Evolutionary conservation across 2,329 filamentous ascomycete genomes (phyloP).

Genomic region (Aspergillus uvarum): DNA sequence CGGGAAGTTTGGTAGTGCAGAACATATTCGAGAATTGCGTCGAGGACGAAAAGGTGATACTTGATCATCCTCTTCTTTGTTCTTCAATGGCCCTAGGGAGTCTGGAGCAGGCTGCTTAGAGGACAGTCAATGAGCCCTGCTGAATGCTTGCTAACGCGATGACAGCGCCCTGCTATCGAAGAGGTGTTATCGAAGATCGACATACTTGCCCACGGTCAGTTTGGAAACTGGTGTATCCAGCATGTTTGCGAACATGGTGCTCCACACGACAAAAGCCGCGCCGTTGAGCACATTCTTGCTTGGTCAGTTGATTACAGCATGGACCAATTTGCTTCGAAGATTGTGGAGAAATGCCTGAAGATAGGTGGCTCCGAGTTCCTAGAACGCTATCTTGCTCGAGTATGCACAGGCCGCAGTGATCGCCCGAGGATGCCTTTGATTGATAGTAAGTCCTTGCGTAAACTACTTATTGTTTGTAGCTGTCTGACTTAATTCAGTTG

Average conservation of each 20-base stretch:
- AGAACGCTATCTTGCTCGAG: conserved; percentile 85
- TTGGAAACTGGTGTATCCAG: conserved; percentile 99
- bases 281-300: conserved; percentile 91
- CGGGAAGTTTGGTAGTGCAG: conserved; percentile 94
- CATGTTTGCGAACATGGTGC: conserved; percentile 97
- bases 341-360: conserved; percentile 98
- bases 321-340: conserved; percentile 98
- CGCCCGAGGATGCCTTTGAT: conserved; percentile 95
- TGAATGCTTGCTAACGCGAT: conserved; percentile 20
- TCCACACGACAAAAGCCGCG: conserved; percentile 84
- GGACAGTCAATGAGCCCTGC: not conserved
- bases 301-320: conserved; percentile 96
- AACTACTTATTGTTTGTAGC: not conserved
- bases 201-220: conserved; percentile 94
- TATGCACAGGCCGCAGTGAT: conserved; percentile 86
- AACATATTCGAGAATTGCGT: conserved; percentile 99
- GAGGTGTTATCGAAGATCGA: conserved; percentile 95
- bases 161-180: conserved; percentile 91
- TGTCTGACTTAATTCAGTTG: conserved; percentile 52
- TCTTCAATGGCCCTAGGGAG: not conserved
- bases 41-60: conserved; percentile 91
- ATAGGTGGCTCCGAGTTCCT: conserved; percentile 90
- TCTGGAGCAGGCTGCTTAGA: not conserved
- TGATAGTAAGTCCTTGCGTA: conserved; percentile 62
- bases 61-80: not conserved